A percentile compares a stretch with the other conserved stretches of the same genome.
Evolutionary conservation across 352 stramenopile species (phyloP).

Genomic region (Peronospora belbahrii): DNA sequence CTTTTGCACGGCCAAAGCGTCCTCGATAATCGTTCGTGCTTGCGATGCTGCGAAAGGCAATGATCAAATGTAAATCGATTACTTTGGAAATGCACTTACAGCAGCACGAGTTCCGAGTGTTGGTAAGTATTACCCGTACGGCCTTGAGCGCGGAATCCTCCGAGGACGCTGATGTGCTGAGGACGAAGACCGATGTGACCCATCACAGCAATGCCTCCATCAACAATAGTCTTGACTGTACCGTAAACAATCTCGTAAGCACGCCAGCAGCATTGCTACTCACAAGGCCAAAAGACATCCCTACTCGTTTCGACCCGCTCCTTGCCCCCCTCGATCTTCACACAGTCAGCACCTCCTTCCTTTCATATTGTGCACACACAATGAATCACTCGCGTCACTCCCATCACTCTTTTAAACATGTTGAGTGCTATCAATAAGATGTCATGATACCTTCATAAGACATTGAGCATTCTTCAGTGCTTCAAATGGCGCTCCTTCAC

Average conservation of each 20-base stretch:
- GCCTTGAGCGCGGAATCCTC: slow-evolving; percentile 94
- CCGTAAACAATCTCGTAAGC: not conserved
- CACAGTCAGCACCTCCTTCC: slow-evolving; percentile 94
- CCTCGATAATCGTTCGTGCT: slow-evolving; percentile 91
- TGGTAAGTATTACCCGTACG: slow-evolving; percentile 70
- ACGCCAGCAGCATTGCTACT: not conserved
- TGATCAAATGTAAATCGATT: not conserved
- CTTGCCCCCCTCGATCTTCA: slow-evolving; percentile 97
- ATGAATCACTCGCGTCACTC: not conserved
- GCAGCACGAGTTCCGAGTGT: not conserved
- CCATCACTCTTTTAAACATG: not conserved
- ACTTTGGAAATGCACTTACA: not conserved
- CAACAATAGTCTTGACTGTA: slow-evolving; percentile 60
- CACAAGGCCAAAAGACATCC: not conserved
- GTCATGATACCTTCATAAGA: slow-evolving; percentile 63
- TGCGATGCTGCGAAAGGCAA: slow-evolving; percentile 30
- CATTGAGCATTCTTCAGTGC: slow-evolving; percentile 93
- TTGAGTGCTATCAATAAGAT: not conserved
- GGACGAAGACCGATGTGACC: slow-evolving; percentile 96
- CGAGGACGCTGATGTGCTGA: slow-evolving; percentile 92
- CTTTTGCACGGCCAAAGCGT: slow-evolving; percentile 92
- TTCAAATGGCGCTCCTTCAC: slow-evolving; percentile 88
- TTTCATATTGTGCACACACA: slow-evolving; percentile 21
- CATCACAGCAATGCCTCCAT: slow-evolving; percentile 93
- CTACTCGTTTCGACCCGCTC: slow-evolving; percentile 70